Conservation (phyloP, 2,329 filamentous ascomycete species). For the Paecilomyces dactylethromorphus region DNA sequence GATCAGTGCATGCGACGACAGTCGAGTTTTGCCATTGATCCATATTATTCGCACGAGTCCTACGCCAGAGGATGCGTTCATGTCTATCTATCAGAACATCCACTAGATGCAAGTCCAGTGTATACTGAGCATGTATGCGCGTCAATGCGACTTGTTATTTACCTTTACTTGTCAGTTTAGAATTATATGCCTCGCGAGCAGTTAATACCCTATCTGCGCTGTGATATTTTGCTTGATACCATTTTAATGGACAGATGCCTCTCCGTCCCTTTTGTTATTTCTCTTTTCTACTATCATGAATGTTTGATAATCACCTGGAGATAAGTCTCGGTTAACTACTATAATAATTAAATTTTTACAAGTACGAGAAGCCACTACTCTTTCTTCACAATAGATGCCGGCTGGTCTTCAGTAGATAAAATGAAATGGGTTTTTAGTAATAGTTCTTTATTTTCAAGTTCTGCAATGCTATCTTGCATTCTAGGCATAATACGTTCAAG, state of each 20-base stretch:
- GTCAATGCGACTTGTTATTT: background rate
- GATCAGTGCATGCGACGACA: conserved; percentile 20
- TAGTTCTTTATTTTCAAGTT: background rate
- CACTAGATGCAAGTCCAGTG: background rate
- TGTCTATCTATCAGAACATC: conserved; percentile 11
- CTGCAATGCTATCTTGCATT: background rate
- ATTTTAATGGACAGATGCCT: no score
- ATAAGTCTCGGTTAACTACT: no score
- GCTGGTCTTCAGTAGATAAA: background rate
- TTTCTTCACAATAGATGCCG: no score
- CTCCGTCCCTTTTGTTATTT: no score
- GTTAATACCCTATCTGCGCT: no score
- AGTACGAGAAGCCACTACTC: no score
- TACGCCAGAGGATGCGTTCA: conserved; percentile 21
- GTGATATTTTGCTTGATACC: no score
- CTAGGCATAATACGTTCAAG: background rate
- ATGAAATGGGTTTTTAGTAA: background rate
- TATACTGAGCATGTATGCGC: background rate
- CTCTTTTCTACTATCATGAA: no score
- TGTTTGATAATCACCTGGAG: no score
- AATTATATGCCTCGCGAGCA: background rate
- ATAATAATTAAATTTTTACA: no score
- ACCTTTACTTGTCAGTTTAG: background rate
- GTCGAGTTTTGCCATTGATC: conserved; percentile 17
- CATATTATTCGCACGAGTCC: conserved; percentile 18